A percentile compares a stretch with the other conserved stretches of the same genome.
Conservation (phyloP, 768 basidiomycete species). For the Pleurotus cornucopiae region DNA sequence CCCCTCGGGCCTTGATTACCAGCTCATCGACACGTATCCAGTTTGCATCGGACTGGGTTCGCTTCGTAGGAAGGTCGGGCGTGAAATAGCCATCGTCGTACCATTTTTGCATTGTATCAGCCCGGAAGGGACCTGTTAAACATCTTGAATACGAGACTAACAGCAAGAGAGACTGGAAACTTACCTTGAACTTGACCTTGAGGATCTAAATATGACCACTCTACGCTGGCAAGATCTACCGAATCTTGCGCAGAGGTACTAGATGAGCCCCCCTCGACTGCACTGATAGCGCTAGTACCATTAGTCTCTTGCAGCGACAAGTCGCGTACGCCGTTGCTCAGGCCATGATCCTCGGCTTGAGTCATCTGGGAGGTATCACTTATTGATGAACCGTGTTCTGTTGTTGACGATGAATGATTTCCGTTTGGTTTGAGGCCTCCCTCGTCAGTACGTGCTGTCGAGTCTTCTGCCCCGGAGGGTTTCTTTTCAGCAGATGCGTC, state of each 20-base stretch:
- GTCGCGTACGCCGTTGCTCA: background rate
- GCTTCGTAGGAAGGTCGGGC: constrained; percentile 78
- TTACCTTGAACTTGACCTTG: constrained; percentile 89
- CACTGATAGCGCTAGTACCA: constrained; percentile 11
- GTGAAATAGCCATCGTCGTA: constrained; percentile 87
- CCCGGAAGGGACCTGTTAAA: constrained; percentile 77
- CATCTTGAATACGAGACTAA: constrained; percentile 7
- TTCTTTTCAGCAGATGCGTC: constrained; percentile 37
- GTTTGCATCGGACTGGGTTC: constrained; percentile 62
- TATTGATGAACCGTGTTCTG: constrained; percentile 1
- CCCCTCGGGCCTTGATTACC: constrained; percentile 43
- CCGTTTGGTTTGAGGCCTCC: too few species aligned
- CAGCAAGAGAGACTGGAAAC: constrained; percentile 9
- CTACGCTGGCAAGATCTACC: constrained; percentile 54
- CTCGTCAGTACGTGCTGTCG: too few species aligned
- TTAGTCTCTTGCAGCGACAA: constrained; percentile 2
- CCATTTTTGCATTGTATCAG: constrained; percentile 93
- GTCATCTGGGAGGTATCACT: background rate
- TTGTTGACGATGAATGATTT: background rate
- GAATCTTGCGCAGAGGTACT: constrained; percentile 40
- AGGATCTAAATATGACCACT: constrained; percentile 94
- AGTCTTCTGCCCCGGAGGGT: constrained; percentile 44
- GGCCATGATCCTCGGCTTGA: background rate
- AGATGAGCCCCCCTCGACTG: constrained; percentile 15
- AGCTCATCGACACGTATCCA: constrained; percentile 67